Base-by-base conservation (phyloP, 2,329 filamentous ascomycete genomes). In the Anthostomella pinea region DNA sequence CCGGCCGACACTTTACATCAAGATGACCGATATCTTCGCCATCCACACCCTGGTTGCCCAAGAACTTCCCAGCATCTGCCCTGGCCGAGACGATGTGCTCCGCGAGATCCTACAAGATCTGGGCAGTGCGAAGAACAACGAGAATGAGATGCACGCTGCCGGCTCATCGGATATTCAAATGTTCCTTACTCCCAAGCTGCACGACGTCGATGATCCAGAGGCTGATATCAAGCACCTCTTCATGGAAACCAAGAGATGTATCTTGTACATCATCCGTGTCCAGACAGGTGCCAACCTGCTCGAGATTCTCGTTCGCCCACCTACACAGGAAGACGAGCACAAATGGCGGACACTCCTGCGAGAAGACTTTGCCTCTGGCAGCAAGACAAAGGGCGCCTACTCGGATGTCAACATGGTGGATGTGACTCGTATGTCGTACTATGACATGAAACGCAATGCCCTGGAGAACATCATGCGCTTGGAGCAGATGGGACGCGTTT, bases 1-100 rank as follows among this genome's bases (percentile, higher is more conserved):
- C 47, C 95, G 95, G 64, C 93, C 93, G 6, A 97, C 91, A 0
- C 73, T 98, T n/a, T 98, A 97, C 69, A 95, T 98, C 70, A 98
- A 98, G 68, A 91, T 98, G 79, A 79, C 86, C 11, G 93, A 98
- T 60, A 90, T 98, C 39, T 97, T 98, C 61, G 87, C 91, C 31
- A 91, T 98, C 41, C 94, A 98, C 65, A 88, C 84, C 46, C 75
- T 97, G 15, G 77, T 97, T 36, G 83, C 87, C 3, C 74, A 82
- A 16, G 88, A 97, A 52, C 77, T 96, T 31, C 70, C 81, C 5
- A 72, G 73, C 39, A 81, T 97, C 43, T 94, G 87, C 52, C 84
- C 87, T 1, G 77, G 72, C 43, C 80, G 86, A 21, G 91, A 96
- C 49, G 93, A 98, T 59, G 77, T 89, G 42, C 75, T 98, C 38